Base-by-base conservation (phyloP, 495 filamentous ascomycete species). In the Annulohypoxylon bovei region DNA sequence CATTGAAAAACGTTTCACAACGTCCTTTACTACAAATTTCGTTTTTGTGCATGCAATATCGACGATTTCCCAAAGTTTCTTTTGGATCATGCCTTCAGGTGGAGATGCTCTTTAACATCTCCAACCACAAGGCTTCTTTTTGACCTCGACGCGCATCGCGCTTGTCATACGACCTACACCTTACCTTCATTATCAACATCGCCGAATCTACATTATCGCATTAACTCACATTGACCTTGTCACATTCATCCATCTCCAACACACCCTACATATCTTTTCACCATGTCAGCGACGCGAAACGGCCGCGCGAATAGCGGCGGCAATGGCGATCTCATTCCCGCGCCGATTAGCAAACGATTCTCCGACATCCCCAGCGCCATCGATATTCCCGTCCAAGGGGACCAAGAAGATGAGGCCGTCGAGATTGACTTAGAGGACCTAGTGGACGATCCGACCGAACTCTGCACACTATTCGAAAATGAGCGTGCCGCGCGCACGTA, bases 381-480 rank as follows among this genome's bases (percentile, higher is more conserved):
- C 79, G 94, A 97, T 75, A 94, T 98, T 75, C 93, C 94, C 55
- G 91, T 97, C 52, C 90, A 90, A 47, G 91, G 88, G 65, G 88
- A 89, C 49, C 91, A 90, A 66, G 89, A 90, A 75, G 92, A 91
- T 65, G 93, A 93, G 70, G 90, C 89, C 23, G 95, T 99, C 79
- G 95, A 98, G 81, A 92, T 99, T 68, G 91, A 94, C 77, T 88
- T 98, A 27, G 89, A 94, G 75, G 91, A 91, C 44, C 90, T 98
- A 37, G 88, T 93, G 39, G 96, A 98, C 73, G 95, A 99, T 72
- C 95, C 95, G 1, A 97, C 93, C 35, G 95, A 99, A 80, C 86
- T 99, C 8, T 98, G 95, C 81, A 93, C 91, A 1, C 84, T 98
- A 39, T 86, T 99, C 57, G 95, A 98, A 78, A 95, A 94, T 66